Conservation (phyloP, 495 filamentous ascomycete genomes). For the Aspergillus carlsbadensis region DNA sequence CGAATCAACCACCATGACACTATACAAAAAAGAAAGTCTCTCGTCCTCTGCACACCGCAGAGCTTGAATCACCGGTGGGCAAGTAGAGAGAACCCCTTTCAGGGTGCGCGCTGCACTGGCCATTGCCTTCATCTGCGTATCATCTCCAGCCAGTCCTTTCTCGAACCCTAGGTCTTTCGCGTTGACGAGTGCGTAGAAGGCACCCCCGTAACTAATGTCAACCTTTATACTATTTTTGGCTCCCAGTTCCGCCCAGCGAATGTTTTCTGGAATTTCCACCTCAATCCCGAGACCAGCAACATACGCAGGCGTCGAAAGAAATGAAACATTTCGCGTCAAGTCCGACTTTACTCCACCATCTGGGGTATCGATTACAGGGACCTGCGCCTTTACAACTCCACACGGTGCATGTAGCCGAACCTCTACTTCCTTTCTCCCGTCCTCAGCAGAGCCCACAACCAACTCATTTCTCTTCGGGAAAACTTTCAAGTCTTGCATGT, state of each 20-base stretch:
- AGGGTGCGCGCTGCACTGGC: conserved; percentile 15
- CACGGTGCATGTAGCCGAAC: conserved; percentile 12
- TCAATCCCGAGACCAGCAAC: conserved; percentile 12
- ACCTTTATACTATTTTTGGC: conserved; percentile 9
- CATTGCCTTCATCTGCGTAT: conserved; percentile 18
- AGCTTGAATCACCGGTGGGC: conserved; percentile 14
- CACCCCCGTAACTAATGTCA: conserved; percentile 27
- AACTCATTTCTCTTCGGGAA: conserved; percentile 23
- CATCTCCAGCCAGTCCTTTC: neutral
- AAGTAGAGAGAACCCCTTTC: conserved; percentile 17
- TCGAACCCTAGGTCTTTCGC: conserved; percentile 21
- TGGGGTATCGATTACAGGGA: conserved; percentile 4
- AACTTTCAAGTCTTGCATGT: conserved; percentile 23
- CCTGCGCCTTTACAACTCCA: conserved; percentile 6
- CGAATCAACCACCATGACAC: conserved; percentile 25
- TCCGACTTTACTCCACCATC: neutral
- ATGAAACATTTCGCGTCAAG: conserved; percentile 16
- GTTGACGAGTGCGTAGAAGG: conserved; percentile 26
- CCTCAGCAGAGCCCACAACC: conserved; percentile 5
- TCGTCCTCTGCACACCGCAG: conserved; percentile 20
- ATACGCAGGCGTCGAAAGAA: conserved; percentile 28
- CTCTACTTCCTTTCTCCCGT: neutral
- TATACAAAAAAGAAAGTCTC: conserved; percentile 9
- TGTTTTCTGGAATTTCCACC: conserved; percentile 20
- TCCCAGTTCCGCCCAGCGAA: conserved; percentile 24